Evolutionary conservation across 176 grass and related monocot species (phyloP).

Genomic region (Oropetium thomaeum): DNA sequence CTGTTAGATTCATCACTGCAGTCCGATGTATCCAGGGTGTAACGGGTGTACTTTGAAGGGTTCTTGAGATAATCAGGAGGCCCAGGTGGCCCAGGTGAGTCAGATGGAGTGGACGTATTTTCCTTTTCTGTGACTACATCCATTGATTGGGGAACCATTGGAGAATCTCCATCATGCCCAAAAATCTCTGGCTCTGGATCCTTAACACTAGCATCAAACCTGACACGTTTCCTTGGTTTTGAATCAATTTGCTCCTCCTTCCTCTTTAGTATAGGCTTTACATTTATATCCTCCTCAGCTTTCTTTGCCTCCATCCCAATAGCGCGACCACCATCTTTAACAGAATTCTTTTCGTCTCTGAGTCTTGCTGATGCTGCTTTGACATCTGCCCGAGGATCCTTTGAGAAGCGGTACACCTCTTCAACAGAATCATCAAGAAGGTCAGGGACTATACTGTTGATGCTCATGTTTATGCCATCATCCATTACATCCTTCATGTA

Average conservation of each 20-base stretch:
- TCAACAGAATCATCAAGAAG: conserved; percentile 63
- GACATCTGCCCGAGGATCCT: conserved; percentile 72
- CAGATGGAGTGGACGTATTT: conserved; percentile 3
- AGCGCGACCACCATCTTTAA: conserved; percentile 12
- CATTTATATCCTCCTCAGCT: conserved; percentile 37
- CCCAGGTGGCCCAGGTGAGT: conserved; percentile 10
- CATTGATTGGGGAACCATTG: conserved; percentile 47
- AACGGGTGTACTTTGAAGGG: conserved; percentile 86
- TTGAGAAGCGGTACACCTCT: conserved; percentile 27
- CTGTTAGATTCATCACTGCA: conserved; percentile 60
- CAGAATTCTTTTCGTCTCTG: conserved; percentile 49
- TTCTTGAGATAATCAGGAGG: conserved; percentile 85
- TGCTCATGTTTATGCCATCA: conserved; percentile 72
- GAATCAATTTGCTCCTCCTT: conserved; percentile 51
- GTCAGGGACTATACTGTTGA: conserved; percentile 75
- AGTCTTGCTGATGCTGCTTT: conserved; percentile 69
- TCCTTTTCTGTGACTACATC: conserved; percentile 35
- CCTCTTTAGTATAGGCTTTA: conserved; percentile 95
- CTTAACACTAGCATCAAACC: conserved; percentile 68
- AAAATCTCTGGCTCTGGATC: conserved; percentile 35
- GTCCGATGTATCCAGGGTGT: conserved; percentile 57
- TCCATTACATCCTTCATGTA: conserved; percentile 94
- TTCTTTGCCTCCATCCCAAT: conserved; percentile 25
- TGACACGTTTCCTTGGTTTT: conserved; percentile 89
- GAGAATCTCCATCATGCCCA: conserved; percentile 52